These are phyloP conservation scores for Populus hybrid DNA, from an alignment of 441 rosid species.

Conservation along the genomic window DNA sequence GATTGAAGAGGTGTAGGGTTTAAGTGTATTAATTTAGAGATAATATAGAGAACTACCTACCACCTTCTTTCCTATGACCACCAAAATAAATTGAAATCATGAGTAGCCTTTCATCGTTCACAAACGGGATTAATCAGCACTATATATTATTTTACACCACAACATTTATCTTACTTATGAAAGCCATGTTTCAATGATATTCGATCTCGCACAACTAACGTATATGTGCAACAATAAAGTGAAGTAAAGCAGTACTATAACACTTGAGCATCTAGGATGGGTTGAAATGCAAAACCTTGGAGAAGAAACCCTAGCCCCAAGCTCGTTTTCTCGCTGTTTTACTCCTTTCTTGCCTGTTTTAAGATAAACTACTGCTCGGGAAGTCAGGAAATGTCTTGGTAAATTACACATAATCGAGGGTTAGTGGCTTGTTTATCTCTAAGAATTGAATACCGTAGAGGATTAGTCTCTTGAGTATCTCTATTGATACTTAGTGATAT, in stretches of 20 bases:
- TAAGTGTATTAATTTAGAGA: conserved; percentile 12
- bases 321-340: neutral
- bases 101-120: conserved; percentile 4
- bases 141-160: conserved; percentile 16
- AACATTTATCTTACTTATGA: conserved; percentile 8
- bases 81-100: conserved; percentile 28
- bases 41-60: conserved; percentile 23
- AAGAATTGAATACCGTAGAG: neutral
- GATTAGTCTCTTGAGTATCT: conserved; percentile 7
- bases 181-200: conserved; percentile 29
- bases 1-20: conserved; percentile 29
- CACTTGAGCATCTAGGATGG: neutral
- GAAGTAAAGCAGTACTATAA: neutral
- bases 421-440: conserved; percentile 8
- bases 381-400: neutral
- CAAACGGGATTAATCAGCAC: conserved; percentile 12
- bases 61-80: conserved; percentile 26
- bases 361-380: neutral
- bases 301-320: conserved; percentile 13
- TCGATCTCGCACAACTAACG: conserved; percentile 30
- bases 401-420: conserved; percentile 12
- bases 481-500: neutral
- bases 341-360: neutral
- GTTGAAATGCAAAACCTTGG: neutral
- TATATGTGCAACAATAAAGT: conserved; percentile 20